phyloP scores from a whole-genome alignment of 1,139 yeast species.

The Sugiyamaella sp. region DNA sequence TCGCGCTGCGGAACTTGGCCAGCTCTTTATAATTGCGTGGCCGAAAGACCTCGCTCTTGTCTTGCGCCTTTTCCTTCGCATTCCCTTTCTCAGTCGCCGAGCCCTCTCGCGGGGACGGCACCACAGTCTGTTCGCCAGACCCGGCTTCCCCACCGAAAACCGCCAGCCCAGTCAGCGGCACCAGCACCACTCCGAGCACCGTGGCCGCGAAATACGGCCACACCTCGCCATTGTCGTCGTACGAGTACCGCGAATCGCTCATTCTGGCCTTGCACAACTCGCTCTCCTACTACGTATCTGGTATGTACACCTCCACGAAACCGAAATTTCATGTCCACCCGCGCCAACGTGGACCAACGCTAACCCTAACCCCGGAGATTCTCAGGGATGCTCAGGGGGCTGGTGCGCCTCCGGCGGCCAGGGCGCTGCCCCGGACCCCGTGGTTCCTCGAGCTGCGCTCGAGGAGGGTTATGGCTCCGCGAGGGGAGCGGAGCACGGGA shows the following conservation, averaged over 20 bases:
- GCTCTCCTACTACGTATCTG: not conserved
- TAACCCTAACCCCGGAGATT: too few relatives aligned
- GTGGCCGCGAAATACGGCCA: conserved; percentile 96
- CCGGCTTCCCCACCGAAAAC: not conserved
- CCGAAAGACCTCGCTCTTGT: conserved; percentile 28
- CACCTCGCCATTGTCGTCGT: conserved; percentile 90
- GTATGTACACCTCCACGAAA: not conserved
- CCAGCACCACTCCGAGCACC: conserved; percentile 60
- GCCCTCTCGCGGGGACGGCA: too few relatives aligned
- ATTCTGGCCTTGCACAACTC: conserved; percentile 24
- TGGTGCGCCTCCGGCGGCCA: too few relatives aligned
- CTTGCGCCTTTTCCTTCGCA: not conserved
- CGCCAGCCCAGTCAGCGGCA: conserved; percentile 61
- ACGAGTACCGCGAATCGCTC: conserved; percentile 52
- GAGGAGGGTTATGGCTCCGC: too few relatives aligned
- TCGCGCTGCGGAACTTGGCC: conserved; percentile 33
- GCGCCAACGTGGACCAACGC: too few relatives aligned
- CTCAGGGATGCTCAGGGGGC: too few relatives aligned
- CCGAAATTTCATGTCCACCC: not conserved
- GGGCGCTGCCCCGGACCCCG: too few relatives aligned
- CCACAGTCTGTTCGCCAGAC: not conserved
- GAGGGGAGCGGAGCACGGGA: too few relatives aligned
- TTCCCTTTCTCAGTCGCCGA: not conserved
- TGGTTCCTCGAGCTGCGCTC: too few relatives aligned
- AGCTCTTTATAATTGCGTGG: conserved; percentile 51